Evolutionary conservation across 2,329 filamentous ascomycete genomes (phyloP), one percentile per base, ranked within the genome.

Genomic region (Graphiopsis chlorocephala): DNA sequence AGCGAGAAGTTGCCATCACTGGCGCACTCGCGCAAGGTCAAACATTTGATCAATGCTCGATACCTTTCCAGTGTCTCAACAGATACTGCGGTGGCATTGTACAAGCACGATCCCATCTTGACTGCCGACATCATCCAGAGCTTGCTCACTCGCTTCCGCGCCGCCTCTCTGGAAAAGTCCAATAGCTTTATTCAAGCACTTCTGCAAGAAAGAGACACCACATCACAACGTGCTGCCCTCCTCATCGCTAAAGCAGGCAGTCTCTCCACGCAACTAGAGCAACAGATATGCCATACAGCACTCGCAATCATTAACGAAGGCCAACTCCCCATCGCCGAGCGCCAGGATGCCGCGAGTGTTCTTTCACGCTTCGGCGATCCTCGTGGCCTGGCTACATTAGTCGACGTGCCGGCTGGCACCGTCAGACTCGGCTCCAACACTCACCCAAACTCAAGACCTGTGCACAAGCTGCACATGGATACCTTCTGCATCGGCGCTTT

Each of bases 161-260:
- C 10, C 4, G 20, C 20, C 12, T 25, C 23, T 48, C 4, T 20
- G 4, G 20, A 25, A 7, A 25, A 6, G 7, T 48, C 25, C 45
- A 8, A 48, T 6, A 20, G 12, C 45, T 20, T 48, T 25, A 15
- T 20, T 6, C 45, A 48, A 20, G 45, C 45, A 15, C 25, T 64
- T 52, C 23, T 33, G 6, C n/a, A 4, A 31, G 35, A 53, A 8
- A 12, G 3, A 7, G 50, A n/a, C 11, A 26, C 25, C 11, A 33
- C 59, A 29, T 33, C 48, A 1, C 63, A 65, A 25, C 58, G 48
- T 29, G 63, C 63, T 47, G 63, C 63, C n/a, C 48, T 65, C 8
- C 48, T 65, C 10, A 42, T 65, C 6, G 58, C 57, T 0, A 47
- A 61, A 48, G 14, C 33, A n/a, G 45, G 52, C 7, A 28, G 23